phyloP scores from a whole-genome alignment of 2,329 filamentous ascomycete species.

The Pseudogymnoascus sp. region DNA sequence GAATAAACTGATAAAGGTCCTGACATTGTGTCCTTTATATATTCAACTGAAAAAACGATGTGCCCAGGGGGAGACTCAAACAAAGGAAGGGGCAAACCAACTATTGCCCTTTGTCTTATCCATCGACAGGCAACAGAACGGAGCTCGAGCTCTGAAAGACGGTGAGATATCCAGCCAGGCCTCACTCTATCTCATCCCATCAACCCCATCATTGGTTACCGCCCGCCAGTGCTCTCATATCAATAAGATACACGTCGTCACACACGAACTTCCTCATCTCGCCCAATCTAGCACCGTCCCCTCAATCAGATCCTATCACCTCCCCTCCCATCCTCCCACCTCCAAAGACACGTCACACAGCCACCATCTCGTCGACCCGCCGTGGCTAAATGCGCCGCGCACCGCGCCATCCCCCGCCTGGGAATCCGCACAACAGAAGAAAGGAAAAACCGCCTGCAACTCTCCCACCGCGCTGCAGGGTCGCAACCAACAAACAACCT shows the following conservation, averaged over 20 bases:
- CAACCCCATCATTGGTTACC: background rate
- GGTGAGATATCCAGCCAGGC: background rate
- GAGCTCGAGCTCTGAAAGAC: background rate
- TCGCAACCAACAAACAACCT: background rate
- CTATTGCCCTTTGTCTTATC: background rate
- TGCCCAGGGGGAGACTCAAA: background rate
- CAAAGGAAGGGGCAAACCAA: background rate
- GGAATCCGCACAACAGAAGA: background rate
- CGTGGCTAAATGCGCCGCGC: background rate
- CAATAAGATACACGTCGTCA: slow-evolving; percentile 3
- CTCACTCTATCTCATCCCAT: background rate
- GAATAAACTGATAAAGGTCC: background rate
- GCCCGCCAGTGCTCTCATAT: background rate
- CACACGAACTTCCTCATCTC: background rate
- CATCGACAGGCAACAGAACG: background rate
- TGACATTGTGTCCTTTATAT: background rate
- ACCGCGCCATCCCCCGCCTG: background rate
- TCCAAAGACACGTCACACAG: background rate
- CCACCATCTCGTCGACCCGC: background rate
- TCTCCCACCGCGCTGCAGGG: background rate
- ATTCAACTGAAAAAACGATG: background rate
- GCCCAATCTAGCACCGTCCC: background rate
- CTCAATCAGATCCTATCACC: background rate
- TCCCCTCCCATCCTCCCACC: background rate
- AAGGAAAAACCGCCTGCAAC: background rate